phyloP scores from a whole-genome alignment of 257 asterid genomes.

The Rubia yunnanensis region DNA sequence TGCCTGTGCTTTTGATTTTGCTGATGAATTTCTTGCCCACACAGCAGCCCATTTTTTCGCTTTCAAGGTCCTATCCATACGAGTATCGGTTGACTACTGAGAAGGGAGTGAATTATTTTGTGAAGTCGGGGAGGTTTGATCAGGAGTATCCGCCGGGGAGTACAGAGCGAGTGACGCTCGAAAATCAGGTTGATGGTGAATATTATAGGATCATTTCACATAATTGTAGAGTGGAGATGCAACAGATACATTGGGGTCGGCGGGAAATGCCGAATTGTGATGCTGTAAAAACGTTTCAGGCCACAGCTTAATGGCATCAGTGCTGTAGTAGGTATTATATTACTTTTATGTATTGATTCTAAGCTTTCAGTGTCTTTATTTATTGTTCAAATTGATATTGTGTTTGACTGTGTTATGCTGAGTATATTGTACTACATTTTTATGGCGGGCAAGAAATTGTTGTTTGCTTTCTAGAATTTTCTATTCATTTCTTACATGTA shows the following conservation, averaged over 20 bases:
- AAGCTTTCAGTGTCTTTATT: too few species aligned
- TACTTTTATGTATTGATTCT: neutral
- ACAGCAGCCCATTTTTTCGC: conserved; percentile 65
- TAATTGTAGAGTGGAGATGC: conserved; percentile 74
- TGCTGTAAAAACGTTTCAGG: conserved; percentile 64
- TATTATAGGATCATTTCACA: conserved; percentile 49
- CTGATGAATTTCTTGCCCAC: conserved; percentile 81
- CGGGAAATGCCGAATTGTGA: conserved; percentile 80
- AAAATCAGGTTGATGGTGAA: conserved; percentile 57
- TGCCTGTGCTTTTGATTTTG: conserved; percentile 69
- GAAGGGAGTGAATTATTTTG: conserved; percentile 73
- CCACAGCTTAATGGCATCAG: conserved; percentile 33
- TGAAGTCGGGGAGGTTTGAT: conserved; percentile 60
- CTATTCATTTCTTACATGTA: neutral
- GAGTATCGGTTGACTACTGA: conserved; percentile 46
- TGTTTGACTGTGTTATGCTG: neutral
- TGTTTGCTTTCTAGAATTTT: neutral
- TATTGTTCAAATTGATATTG: neutral
- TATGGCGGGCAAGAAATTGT: neutral
- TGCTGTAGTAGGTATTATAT: neutral
- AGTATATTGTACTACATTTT: neutral
- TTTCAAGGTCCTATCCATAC: conserved; percentile 44
- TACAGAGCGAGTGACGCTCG: conserved; percentile 47
- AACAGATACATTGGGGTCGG: conserved; percentile 78
- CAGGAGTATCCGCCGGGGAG: conserved; percentile 60